phyloP scores from a whole-genome alignment of 257 asterid genomes.

The Jaltomata sinuosa region DNA sequence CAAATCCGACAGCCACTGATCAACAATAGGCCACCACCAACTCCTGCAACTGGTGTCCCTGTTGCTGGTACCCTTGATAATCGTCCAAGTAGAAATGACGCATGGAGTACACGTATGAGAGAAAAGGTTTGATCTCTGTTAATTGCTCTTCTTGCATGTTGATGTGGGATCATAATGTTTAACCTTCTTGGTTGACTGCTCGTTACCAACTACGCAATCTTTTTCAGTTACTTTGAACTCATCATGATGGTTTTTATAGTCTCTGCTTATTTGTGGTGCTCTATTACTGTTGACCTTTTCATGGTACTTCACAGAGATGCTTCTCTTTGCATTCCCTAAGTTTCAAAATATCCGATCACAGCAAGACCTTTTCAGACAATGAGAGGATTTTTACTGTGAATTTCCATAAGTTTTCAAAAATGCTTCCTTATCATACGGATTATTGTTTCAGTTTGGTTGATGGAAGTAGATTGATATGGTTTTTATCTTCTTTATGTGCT shows the following conservation, averaged over 20 bases:
- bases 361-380: not conserved
- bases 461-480: not conserved
- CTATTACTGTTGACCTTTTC: not conserved
- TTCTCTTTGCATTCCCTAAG: not conserved
- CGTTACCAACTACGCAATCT: not conserved
- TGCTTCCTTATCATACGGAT: not conserved
- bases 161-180: not conserved
- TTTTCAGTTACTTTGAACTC: not conserved
- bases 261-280: not conserved
- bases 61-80: slow-evolving; percentile 64
- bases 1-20: slow-evolving; percentile 86
- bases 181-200: not conserved
- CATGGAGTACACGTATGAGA: slow-evolving; percentile 98
- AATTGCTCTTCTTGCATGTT: not conserved
- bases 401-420: not conserved
- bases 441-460: not conserved
- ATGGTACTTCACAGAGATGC: not conserved
- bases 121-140: slow-evolving; percentile 55
- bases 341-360: not conserved
- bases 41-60: slow-evolving; percentile 70
- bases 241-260: not conserved
- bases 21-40: slow-evolving; percentile 41
- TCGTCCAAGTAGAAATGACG: slow-evolving; percentile 90
- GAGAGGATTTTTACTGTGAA: not conserved
- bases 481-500: not conserved